These are phyloP conservation scores for Trichaptum fuscoviolaceum DNA, from an alignment of 768 basidiomycete species.

Conservation along the genomic window DNA sequence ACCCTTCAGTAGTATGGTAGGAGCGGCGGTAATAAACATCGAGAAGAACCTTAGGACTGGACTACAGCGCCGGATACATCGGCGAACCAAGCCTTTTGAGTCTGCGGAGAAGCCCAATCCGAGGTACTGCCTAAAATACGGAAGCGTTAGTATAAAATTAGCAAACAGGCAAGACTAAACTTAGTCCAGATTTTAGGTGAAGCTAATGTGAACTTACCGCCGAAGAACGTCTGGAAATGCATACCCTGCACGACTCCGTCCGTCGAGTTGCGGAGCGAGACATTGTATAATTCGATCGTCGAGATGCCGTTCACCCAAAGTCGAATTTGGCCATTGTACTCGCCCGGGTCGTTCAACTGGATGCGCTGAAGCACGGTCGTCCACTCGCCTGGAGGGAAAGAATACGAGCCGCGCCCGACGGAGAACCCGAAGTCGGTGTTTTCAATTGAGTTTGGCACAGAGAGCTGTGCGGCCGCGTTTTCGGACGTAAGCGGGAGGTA, in stretches of 20 bases:
- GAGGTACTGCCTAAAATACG: slow-evolving; percentile 34
- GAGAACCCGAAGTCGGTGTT: slow-evolving; percentile 63
- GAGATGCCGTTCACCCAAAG: slow-evolving; percentile 62
- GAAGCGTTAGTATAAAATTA: slow-evolving; percentile 6
- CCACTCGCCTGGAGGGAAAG: slow-evolving; percentile 59
- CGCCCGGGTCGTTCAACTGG: slow-evolving; percentile 64
- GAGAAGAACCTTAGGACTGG: not conserved
- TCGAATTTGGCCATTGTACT: slow-evolving; percentile 55
- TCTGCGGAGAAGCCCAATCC: slow-evolving; percentile 54
- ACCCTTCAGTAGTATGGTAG: no score
- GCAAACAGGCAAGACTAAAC: slow-evolving; percentile 4
- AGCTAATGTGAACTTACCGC: slow-evolving; percentile 35
- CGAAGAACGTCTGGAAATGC: slow-evolving; percentile 78
- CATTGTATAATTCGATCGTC: slow-evolving; percentile 50
- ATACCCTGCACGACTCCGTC: slow-evolving; percentile 57
- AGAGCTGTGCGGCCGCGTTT: slow-evolving; percentile 46
- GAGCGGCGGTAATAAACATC: not conserved
- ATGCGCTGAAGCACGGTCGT: slow-evolving; percentile 66
- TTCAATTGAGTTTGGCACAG: slow-evolving; percentile 45
- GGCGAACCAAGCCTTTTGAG: slow-evolving; percentile 60
- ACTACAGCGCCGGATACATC: slow-evolving; percentile 55
- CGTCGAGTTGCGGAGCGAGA: slow-evolving; percentile 46
- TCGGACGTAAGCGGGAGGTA: slow-evolving; percentile 50
- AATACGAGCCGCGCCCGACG: slow-evolving; percentile 65
- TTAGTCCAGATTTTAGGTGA: not conserved